Percentiles rank a stretch among this genome's conserved stretches.
phyloP scores from a whole-genome alignment of 106 monocot species.

The Dendrobium chrysotoxum region DNA sequence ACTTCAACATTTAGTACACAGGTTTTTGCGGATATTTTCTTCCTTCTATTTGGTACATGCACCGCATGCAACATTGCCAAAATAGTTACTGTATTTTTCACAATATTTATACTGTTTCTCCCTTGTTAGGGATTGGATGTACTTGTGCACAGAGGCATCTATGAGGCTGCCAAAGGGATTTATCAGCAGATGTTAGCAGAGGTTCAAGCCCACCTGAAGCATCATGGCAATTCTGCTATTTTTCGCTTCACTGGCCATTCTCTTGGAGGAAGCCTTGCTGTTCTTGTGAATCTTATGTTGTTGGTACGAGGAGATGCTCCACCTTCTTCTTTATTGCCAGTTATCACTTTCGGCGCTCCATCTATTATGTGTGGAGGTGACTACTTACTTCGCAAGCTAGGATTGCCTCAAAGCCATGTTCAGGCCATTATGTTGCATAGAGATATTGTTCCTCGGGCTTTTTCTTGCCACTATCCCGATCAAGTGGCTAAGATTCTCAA shows the following conservation, averaged over 20 bases:
- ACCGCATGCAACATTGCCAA: not conserved
- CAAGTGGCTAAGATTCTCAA: conserved; percentile 68
- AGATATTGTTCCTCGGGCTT: conserved; percentile 86
- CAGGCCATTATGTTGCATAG: conserved; percentile 70
- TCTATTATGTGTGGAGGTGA: conserved; percentile 85
- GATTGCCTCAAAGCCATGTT: conserved; percentile 60
- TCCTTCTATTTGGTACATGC: not conserved
- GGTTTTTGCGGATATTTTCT: not conserved
- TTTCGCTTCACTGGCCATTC: conserved; percentile 86
- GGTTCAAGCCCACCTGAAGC: conserved; percentile 41
- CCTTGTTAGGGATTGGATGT: conserved; percentile 61
- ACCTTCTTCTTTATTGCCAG: conserved; percentile 53
- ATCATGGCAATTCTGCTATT: conserved; percentile 35
- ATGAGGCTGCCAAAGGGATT: conserved; percentile 88
- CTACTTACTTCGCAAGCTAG: conserved; percentile 52
- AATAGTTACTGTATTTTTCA: not conserved
- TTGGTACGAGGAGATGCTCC: conserved; percentile 56
- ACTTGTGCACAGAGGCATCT: conserved; percentile 87
- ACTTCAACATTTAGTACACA: not conserved
- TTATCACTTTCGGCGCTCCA: conserved; percentile 82
- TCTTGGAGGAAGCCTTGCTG: conserved; percentile 71
- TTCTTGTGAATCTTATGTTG: conserved; percentile 79
- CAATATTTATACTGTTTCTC: not conserved
- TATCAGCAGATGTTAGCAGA: conserved; percentile 71
- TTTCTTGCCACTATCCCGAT: conserved; percentile 84